Conservation (phyloP, 2,329 filamentous ascomycete species). For the Aspergillus thermomutatus region DNA sequence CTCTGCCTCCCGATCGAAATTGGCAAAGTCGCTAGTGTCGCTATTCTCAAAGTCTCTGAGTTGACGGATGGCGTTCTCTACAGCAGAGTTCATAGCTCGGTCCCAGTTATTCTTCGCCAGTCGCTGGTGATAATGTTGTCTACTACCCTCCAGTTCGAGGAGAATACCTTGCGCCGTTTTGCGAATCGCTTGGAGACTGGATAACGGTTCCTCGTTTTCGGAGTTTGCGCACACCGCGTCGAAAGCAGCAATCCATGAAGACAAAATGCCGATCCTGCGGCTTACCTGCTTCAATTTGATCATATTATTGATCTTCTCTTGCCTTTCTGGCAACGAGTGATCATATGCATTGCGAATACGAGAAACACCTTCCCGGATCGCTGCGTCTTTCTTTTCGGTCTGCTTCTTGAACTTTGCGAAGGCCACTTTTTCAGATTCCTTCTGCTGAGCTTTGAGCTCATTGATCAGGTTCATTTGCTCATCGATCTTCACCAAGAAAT, state of each 20-base stretch:
- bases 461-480: constrained; percentile 98
- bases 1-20: constrained; percentile 76
- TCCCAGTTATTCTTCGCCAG: constrained; percentile 83
- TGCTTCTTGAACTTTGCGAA: constrained; percentile 91
- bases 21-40: constrained; percentile 66
- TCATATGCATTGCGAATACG: constrained; percentile 82
- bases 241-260: constrained; percentile 89
- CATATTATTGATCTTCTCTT: constrained; percentile 75
- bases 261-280: constrained; percentile 79
- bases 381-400: constrained; percentile 73
- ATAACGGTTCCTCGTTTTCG: constrained; percentile 63
- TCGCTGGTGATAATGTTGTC: constrained; percentile 85
- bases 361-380: constrained; percentile 72
- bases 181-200: constrained; percentile 69
- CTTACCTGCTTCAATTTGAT: constrained; percentile 80
- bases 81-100: constrained; percentile 76
- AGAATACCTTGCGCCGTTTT: constrained; percentile 87
- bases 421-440: constrained; percentile 76
- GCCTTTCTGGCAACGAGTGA: constrained; percentile 70
- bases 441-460: constrained; percentile 88
- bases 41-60: constrained; percentile 66
- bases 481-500: constrained; percentile 98
- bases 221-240: constrained; percentile 73
- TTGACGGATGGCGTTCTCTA: constrained; percentile 79
- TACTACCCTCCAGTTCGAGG: constrained; percentile 81